Conservation (phyloP, 805 yeast genomes). For the Zygosaccharomyces siamensis region DNA sequence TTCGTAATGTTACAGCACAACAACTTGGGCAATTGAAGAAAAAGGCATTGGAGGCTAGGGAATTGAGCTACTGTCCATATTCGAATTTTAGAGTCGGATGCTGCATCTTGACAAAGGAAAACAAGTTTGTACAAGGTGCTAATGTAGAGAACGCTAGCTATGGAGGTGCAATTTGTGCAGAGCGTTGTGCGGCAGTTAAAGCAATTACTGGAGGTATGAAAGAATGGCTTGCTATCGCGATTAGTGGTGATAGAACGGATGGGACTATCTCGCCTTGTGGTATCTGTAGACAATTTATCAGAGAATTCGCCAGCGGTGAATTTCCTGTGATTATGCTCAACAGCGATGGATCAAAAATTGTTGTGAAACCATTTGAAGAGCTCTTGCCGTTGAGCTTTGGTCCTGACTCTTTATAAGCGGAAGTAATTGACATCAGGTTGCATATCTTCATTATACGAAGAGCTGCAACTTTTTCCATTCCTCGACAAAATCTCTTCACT, state of each 20-base stretch:
- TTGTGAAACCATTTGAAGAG: constrained; percentile 50
- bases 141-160: constrained; percentile 92
- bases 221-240: constrained; percentile 26
- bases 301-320: constrained; percentile 62
- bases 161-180: constrained; percentile 76
- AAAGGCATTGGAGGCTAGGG: constrained; percentile 37
- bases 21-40: constrained; percentile 28
- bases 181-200: constrained; percentile 56
- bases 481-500: too few relatives aligned
- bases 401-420: constrained; percentile 44
- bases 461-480: not conserved
- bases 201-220: constrained; percentile 39
- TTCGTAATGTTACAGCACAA: constrained; percentile 19
- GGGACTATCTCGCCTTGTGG: constrained; percentile 83
- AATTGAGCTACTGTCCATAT: constrained; percentile 45
- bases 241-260: constrained; percentile 37
- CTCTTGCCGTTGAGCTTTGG: constrained; percentile 84
- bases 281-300: constrained; percentile 81
- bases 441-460: not conserved
- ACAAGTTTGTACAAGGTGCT: constrained; percentile 60
- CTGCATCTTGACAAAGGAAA: constrained; percentile 50
- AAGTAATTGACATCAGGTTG: not conserved
- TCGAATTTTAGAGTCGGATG: constrained; percentile 68
- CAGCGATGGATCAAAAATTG: constrained; percentile 43
- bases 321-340: constrained; percentile 68